Evolutionary conservation across 2,329 filamentous ascomycete genomes (phyloP).

Genomic region (Fusarium napiforme): DNA sequence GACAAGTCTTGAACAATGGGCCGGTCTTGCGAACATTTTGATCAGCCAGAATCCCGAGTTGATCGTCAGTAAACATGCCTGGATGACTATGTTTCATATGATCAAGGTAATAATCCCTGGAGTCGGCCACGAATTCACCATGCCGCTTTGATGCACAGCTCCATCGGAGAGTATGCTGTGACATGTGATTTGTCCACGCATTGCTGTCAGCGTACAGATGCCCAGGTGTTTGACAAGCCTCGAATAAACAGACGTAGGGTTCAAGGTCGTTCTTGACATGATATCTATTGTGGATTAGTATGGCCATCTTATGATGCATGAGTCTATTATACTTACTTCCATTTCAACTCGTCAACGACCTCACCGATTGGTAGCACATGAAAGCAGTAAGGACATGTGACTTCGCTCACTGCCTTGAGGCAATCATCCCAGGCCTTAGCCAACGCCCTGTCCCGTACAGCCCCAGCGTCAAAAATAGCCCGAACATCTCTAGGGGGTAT

Average conservation of each 20-base stretch:
- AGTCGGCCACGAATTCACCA: rapidly evolving
- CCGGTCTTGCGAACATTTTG: rapidly evolving
- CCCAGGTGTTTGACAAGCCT: rapidly evolving
- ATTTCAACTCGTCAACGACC: rapidly evolving
- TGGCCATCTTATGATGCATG: no score
- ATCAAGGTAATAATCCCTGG: rapidly evolving
- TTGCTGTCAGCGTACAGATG: rapidly evolving
- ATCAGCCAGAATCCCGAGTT: rapidly evolving
- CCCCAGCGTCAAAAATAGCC: no score
- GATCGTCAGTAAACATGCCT: rapidly evolving
- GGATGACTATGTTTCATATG: rapidly evolving
- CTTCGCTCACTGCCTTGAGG: not conserved
- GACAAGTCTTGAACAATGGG: rapidly evolving
- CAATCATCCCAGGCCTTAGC: not conserved
- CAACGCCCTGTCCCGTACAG: no score
- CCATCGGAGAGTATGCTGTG: not conserved
- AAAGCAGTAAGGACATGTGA: not conserved
- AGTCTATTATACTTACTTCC: not conserved
- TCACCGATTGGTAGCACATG: not conserved
- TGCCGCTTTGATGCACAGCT: not conserved
- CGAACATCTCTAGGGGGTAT: no score
- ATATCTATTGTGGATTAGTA: not conserved
- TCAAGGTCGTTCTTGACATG: not conserved
- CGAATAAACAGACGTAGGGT: not conserved
- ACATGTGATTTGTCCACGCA: no score